A percentile compares a stretch with the other conserved stretches of the same genome.
phyloP scores from a whole-genome alignment of 1,284 basidiomycete species.

The Moniliophthora roreri region DNA sequence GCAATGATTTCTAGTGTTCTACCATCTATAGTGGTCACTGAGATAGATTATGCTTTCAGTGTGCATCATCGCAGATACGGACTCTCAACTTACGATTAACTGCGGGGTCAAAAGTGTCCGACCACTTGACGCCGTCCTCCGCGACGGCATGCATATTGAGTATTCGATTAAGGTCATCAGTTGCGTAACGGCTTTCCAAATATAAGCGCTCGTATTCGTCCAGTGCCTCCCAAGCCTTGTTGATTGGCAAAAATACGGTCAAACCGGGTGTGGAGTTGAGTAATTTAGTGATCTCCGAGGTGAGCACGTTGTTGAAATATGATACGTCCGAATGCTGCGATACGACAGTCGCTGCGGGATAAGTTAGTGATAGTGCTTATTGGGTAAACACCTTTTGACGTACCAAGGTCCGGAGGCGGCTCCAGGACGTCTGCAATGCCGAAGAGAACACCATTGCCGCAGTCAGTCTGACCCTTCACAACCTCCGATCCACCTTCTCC shows the following conservation, averaged over 20 bases:
- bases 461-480: slow-evolving; percentile 54
- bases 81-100: slow-evolving; percentile 50
- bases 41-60: slow-evolving; percentile 15
- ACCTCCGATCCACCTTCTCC: slow-evolving; percentile 69
- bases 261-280: slow-evolving; percentile 70
- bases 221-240: slow-evolving; percentile 74
- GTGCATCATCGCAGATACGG: slow-evolving; percentile 1
- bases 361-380: slow-evolving; percentile 14
- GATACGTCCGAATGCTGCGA: slow-evolving; percentile 58
- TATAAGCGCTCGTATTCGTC: slow-evolving; percentile 77
- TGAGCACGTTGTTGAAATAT: slow-evolving; percentile 71
- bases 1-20: slow-evolving; percentile 61
- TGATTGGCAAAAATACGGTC: slow-evolving; percentile 88
- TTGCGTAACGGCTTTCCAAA: slow-evolving; percentile 82
- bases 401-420: slow-evolving; percentile 77
- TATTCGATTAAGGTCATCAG: slow-evolving; percentile 76
- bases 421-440: slow-evolving; percentile 77
- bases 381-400: slow-evolving; percentile 6
- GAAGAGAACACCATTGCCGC: slow-evolving; percentile 78
- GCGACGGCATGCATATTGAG: slow-evolving; percentile 75
- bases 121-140: slow-evolving; percentile 59
- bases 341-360: slow-evolving; percentile 52
- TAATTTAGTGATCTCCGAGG: slow-evolving; percentile 49
- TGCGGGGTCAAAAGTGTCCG: slow-evolving; percentile 55
- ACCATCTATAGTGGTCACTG: slow-evolving; percentile 75